These are phyloP conservation scores for Aurifilum marmelostoma DNA, from an alignment of 2,329 filamentous ascomycete genomes.

Conservation along the genomic window DNA sequence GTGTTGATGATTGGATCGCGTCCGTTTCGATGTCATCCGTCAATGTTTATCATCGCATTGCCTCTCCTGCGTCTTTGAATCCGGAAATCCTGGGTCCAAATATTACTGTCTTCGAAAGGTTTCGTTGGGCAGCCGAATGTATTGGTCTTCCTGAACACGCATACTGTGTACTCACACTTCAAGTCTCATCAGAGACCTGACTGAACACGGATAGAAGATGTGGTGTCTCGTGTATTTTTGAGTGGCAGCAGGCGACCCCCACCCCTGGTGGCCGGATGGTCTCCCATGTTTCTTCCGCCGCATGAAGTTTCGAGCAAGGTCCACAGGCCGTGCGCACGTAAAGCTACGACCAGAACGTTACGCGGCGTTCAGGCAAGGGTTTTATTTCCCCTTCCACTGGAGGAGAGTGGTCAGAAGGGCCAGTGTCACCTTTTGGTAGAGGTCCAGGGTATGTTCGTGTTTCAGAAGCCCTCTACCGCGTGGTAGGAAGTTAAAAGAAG, in stretches of 20 bases:
- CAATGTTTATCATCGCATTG: too few species aligned
- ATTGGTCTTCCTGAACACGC: not conserved
- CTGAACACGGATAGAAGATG: not conserved
- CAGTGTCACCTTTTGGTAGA: slow-evolving; percentile 19
- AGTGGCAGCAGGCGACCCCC: not conserved
- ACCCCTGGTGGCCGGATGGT: not conserved
- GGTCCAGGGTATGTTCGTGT: slow-evolving; percentile 19
- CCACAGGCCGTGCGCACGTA: slow-evolving; percentile 35
- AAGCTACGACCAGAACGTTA: slow-evolving; percentile 37
- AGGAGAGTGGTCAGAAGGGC: slow-evolving; percentile 5
- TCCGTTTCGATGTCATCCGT: not conserved
- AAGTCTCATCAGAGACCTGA: slow-evolving; percentile 28
- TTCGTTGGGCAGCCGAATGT: not conserved
- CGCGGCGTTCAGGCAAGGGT: slow-evolving; percentile 35
- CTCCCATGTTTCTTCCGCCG: slow-evolving; percentile 20
- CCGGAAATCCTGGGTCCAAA: not conserved
- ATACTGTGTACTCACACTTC: not conserved
- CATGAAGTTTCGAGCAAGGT: slow-evolving; percentile 34
- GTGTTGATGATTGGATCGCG: not conserved
- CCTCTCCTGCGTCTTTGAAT: not conserved
- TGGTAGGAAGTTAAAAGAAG: slow-evolving; percentile 24
- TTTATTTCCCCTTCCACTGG: not conserved
- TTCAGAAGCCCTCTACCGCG: slow-evolving; percentile 20
- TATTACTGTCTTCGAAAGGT: not conserved
- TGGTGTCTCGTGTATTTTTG: not conserved